Evolutionary conservation across 768 basidiomycete species (phyloP).

Genomic region (Suillus subaureus): DNA sequence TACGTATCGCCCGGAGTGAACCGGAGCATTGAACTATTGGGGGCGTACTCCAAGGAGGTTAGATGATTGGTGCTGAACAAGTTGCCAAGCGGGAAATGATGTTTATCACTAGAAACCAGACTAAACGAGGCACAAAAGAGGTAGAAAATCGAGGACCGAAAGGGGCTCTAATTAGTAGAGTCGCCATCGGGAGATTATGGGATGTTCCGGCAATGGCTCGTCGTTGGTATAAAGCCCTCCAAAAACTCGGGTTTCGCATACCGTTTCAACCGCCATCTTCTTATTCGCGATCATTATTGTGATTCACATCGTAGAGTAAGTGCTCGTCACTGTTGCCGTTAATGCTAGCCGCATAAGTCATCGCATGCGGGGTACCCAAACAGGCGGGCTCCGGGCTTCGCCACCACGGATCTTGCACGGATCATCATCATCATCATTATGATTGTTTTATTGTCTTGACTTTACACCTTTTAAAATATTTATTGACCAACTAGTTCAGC

Average conservation of each 20-base stretch:
- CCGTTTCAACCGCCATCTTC: constrained; percentile 12
- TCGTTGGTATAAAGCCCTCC: constrained; percentile 28
- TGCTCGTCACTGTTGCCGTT: not conserved
- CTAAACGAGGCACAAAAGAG: not conserved
- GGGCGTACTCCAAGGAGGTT: not conserved
- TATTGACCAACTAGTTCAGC: constrained; percentile 5
- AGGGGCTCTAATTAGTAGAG: not conserved
- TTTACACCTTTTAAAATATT: constrained; percentile 9
- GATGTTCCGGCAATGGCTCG: constrained; percentile 27
- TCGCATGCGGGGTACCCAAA: constrained; percentile 3
- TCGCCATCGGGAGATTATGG: constrained; percentile 33
- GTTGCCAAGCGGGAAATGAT: not conserved
- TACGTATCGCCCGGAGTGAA: constrained; percentile 8
- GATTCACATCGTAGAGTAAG: constrained; percentile 22
- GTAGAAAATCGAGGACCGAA: not conserved
- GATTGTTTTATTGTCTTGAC: constrained; percentile 29
- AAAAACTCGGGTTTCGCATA: not conserved
- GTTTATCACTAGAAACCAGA: not conserved
- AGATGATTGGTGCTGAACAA: not conserved
- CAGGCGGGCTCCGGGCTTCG: constrained; percentile 3
- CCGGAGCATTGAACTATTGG: constrained; percentile 1
- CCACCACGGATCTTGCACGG: constrained; percentile 4
- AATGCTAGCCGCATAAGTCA: not conserved
- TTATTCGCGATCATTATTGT: not conserved
- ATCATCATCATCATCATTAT: constrained; percentile 11